A percentile compares a stretch with the other conserved stretches of the same genome.
phyloP scores from a whole-genome alignment of 2,329 filamentous ascomycete species.

The Colletotrichum phormii region DNA sequence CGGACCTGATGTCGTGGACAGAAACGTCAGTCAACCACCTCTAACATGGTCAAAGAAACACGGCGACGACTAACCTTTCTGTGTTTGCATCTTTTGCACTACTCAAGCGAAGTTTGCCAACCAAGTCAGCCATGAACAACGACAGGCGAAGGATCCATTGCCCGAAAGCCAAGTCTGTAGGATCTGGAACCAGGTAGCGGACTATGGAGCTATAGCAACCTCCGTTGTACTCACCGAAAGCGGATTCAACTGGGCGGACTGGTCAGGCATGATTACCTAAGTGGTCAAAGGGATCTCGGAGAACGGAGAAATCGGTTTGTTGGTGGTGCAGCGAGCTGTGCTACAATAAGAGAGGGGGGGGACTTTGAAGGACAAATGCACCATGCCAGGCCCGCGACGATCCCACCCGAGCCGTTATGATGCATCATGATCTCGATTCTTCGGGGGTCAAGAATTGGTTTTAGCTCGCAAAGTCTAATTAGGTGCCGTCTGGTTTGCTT shows the following conservation, averaged over 20 bases:
- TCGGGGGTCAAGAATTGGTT: background rate
- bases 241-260: constrained; percentile 25
- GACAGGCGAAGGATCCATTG: too few species aligned
- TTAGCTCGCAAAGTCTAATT: constrained; percentile 3
- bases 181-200: background rate
- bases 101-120: background rate
- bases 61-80: constrained; percentile 11
- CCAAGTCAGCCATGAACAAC: constrained; percentile 3
- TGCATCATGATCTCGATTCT: constrained; percentile 5
- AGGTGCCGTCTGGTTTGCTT: background rate
- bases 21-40: background rate
- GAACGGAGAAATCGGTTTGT: background rate
- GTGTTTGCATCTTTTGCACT: constrained; percentile 30
- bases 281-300: background rate
- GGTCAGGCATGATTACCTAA: constrained; percentile 14
- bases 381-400: background rate
- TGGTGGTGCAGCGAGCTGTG: background rate
- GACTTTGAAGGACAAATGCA: constrained; percentile 13
- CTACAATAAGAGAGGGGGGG: background rate
- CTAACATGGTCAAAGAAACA: background rate
- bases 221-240: constrained; percentile 29
- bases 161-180: background rate
- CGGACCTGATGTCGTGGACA: constrained; percentile 38
- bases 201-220: constrained; percentile 8
- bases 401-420: background rate